These are phyloP conservation scores for Pichia occidentalis DNA, from an alignment of 805 yeast genomes.

Conservation along the genomic window DNA sequence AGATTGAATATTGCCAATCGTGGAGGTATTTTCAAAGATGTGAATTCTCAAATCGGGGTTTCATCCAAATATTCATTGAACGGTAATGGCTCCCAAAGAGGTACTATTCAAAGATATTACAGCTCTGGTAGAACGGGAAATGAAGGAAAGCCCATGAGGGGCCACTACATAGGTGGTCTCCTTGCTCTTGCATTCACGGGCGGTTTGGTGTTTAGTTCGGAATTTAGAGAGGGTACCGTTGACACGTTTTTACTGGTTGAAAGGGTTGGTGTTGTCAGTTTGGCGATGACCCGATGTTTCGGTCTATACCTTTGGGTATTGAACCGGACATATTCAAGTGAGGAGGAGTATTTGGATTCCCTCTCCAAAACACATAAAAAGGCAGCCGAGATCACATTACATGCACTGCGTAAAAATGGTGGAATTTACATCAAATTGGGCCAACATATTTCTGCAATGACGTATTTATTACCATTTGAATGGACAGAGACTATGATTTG, in stretches of 20 bases:
- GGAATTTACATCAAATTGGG: constrained; percentile 93
- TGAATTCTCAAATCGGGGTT: too few species aligned
- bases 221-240: constrained; percentile 28
- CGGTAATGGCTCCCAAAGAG: too few species aligned
- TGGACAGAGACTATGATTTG: constrained; percentile 97
- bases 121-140: not conserved
- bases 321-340: constrained; percentile 32
- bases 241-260: constrained; percentile 35
- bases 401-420: constrained; percentile 78
- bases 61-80: too few species aligned
- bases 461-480: constrained; percentile 82
- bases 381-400: constrained; percentile 74
- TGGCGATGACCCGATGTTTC: constrained; percentile 71
- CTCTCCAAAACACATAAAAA: constrained; percentile 59
- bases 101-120: too few species aligned
- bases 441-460: constrained; percentile 88
- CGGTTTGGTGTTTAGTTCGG: constrained; percentile 30
- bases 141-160: constrained; percentile 3
- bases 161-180: constrained; percentile 14
- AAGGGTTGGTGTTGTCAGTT: constrained; percentile 55
- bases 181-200: constrained; percentile 14
- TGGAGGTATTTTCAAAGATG: too few species aligned
- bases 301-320: constrained; percentile 57
- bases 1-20: too few species aligned
- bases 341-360: constrained; percentile 45